A percentile compares a stretch with the other conserved stretches of the same genome.
Evolutionary conservation across 768 basidiomycete genomes (phyloP).

Genomic region (Termitomyces sp.): DNA sequence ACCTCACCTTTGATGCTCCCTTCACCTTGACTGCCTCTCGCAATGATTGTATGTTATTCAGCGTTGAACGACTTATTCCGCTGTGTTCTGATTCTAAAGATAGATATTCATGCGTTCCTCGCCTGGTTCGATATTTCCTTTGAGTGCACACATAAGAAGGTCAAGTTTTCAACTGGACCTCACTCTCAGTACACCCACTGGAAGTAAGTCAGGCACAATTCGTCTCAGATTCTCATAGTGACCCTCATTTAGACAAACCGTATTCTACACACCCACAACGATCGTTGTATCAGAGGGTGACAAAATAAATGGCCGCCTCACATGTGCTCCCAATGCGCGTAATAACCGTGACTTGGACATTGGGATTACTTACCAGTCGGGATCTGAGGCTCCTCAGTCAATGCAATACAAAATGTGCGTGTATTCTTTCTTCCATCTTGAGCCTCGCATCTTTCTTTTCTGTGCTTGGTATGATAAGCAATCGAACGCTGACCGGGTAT

Average conservation of each 20-base stretch:
- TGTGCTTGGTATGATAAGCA: slow-evolving; percentile 18
- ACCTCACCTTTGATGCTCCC: slow-evolving; percentile 78
- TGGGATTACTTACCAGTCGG: slow-evolving; percentile 60
- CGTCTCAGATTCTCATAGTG: background rate
- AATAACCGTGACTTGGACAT: slow-evolving; percentile 98
- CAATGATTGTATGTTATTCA: slow-evolving; percentile 74
- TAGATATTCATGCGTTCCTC: slow-evolving; percentile 96
- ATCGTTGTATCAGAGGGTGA: slow-evolving; percentile 68
- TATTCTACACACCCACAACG: slow-evolving; percentile 91
- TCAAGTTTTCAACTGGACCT: slow-evolving; percentile 95
- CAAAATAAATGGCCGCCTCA: slow-evolving; percentile 62
- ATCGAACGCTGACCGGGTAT: slow-evolving; percentile 59
- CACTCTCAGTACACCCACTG: slow-evolving; percentile 96
- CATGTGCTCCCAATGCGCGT: slow-evolving; percentile 83
- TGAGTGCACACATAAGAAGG: slow-evolving; percentile 92
- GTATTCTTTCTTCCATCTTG: slow-evolving; percentile 18
- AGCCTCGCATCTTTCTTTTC: slow-evolving; percentile 11
- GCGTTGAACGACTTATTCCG: background rate
- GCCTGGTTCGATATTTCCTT: slow-evolving; percentile 99
- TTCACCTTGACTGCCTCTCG: slow-evolving; percentile 81
- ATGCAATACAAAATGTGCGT: slow-evolving; percentile 89
- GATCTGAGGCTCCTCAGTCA: slow-evolving; percentile 27
- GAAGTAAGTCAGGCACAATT: slow-evolving; percentile 61
- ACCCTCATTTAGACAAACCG: slow-evolving; percentile 69
- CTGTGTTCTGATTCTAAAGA: background rate